A percentile compares a stretch with the other conserved stretches of the same genome.
Evolutionary conservation across 305 asterid species (phyloP).

Genomic region (Fraxinus dipetala): DNA sequence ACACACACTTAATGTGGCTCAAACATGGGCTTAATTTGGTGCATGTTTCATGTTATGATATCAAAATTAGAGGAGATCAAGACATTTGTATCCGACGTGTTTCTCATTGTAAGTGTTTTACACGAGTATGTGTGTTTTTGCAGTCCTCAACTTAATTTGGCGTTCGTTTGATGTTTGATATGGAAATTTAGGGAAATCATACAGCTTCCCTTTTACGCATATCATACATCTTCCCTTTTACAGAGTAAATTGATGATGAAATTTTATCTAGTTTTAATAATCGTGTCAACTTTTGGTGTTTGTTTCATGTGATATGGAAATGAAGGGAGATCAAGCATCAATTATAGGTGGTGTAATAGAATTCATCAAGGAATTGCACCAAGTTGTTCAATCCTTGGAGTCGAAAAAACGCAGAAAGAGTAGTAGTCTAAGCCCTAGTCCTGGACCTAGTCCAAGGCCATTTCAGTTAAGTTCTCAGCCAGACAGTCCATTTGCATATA

Average conservation of each 20-base stretch:
- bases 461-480: constrained; percentile 46
- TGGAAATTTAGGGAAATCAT: constrained; percentile 55
- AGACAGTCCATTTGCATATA: constrained; percentile 33
- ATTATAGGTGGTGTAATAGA: constrained; percentile 80
- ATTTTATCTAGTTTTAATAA: not conserved
- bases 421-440: constrained; percentile 55
- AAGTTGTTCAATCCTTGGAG: constrained; percentile 66
- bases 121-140: not conserved
- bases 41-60: not conserved
- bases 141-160: too few species aligned
- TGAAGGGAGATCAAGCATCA: constrained; percentile 45
- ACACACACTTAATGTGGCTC: too few species aligned
- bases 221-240: not conserved
- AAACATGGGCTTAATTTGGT: not conserved
- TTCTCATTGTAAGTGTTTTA: not conserved
- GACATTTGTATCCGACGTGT: not conserved
- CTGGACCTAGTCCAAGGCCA: constrained; percentile 56
- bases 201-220: constrained; percentile 23
- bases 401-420: constrained; percentile 61
- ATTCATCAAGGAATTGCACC: constrained; percentile 55
- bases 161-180: not conserved
- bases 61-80: constrained; percentile 28
- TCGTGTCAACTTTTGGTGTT: not conserved
- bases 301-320: not conserved
- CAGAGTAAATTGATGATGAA: not conserved